phyloP scores from a whole-genome alignment of 1,139 yeast species.

The Protomyces gravidus region DNA sequence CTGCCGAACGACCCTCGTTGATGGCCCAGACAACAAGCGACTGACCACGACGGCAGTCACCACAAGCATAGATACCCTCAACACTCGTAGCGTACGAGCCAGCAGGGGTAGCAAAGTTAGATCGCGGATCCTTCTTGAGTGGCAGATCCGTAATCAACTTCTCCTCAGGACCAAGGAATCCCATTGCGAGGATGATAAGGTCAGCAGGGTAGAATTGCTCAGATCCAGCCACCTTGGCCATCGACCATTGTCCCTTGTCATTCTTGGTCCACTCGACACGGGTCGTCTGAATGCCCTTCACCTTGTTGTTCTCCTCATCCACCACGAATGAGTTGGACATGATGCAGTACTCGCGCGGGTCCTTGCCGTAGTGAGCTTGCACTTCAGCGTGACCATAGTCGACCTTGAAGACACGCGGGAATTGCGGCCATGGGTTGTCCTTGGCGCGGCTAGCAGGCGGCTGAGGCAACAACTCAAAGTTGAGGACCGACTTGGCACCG shows the following conservation, averaged over 20 bases:
- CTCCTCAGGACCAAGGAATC: constrained; percentile 93
- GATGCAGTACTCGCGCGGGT: constrained; percentile 95
- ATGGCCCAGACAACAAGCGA: constrained; percentile 98
- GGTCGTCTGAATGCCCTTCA: constrained; percentile 61
- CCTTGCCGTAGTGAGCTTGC: constrained; percentile 88
- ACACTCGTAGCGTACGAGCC: constrained; percentile 63
- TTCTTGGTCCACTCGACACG: constrained; percentile 98
- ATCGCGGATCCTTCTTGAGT: constrained; percentile 74
- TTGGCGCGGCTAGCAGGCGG: constrained; percentile 83
- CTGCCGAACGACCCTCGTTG: constrained; percentile 98
- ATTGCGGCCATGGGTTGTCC: constrained; percentile 99
- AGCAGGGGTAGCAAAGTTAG: constrained; percentile 64
- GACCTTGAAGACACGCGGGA: constrained; percentile 97
- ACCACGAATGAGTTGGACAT: constrained; percentile 92
- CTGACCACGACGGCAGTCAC: constrained; percentile 99
- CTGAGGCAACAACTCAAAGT: constrained; percentile 89
- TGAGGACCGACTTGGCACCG: constrained; percentile 91
- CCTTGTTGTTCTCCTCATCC: constrained; percentile 81
- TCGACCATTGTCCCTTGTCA: constrained; percentile 96
- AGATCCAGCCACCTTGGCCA: constrained; percentile 94
- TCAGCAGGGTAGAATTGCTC: constrained; percentile 95
- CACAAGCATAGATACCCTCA: constrained; percentile 81
- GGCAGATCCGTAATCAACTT: constrained; percentile 53
- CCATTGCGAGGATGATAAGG: constrained; percentile 90
- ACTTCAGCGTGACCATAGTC: constrained; percentile 98